Conservation (phyloP, 2,329 filamentous ascomycete species). For the Monilinia fructicola region DNA sequence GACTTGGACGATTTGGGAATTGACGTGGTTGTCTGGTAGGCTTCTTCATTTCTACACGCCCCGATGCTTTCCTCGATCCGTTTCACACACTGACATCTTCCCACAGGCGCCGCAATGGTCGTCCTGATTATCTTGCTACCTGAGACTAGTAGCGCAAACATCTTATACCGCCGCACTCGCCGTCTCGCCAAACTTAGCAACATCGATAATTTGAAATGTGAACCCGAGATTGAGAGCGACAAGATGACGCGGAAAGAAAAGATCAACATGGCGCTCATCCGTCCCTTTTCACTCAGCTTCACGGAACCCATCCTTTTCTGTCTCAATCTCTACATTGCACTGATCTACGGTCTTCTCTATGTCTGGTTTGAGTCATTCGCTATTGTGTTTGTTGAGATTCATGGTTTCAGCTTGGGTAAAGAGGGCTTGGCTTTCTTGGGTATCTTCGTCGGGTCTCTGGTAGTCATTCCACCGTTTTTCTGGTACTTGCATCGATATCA, state of each 20-base stretch:
- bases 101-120: conserved; percentile 49
- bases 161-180: conserved; percentile 58
- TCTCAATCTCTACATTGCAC: conserved; percentile 59
- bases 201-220: conserved; percentile 53
- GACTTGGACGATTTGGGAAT: conserved; percentile 59
- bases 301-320: conserved; percentile 62
- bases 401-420: conserved; percentile 58
- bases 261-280: conserved; percentile 55
- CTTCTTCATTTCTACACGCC: background rate
- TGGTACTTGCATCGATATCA: conserved; percentile 52
- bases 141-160: conserved; percentile 59
- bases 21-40: conserved; percentile 56
- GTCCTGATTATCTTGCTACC: conserved; percentile 61
- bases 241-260: conserved; percentile 50
- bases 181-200: conserved; percentile 60
- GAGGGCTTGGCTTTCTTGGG: conserved; percentile 61
- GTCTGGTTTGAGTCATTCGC: conserved; percentile 63
- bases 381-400: conserved; percentile 59
- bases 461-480: conserved; percentile 48
- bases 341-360: conserved; percentile 62
- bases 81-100: background rate
- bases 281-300: conserved; percentile 57
- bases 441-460: conserved; percentile 52
- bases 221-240: conserved; percentile 62
- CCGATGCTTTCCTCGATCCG: background rate